Percentiles rank a stretch among this genome's conserved stretches.
Conservation (phyloP, 257 asterid species). For the Parsonsia alboflavescens region DNA sequence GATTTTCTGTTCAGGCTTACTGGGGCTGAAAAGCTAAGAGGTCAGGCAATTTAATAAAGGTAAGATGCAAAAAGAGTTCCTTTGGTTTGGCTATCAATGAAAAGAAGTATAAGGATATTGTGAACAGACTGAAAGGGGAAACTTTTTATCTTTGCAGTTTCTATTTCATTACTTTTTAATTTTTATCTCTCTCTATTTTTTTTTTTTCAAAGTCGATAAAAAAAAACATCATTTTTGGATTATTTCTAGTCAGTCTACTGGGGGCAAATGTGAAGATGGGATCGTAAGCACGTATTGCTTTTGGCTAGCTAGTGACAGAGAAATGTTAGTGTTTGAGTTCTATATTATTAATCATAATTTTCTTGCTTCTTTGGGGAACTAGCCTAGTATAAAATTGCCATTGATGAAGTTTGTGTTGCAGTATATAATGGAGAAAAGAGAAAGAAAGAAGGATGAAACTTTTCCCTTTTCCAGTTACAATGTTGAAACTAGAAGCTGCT, state of each 20-base stretch:
- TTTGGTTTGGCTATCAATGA: not conserved
- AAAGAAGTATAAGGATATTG: not conserved
- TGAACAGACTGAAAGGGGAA: not conserved
- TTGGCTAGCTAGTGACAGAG: not conserved
- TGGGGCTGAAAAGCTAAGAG: not conserved
- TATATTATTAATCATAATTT: not conserved
- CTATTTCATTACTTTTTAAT: not conserved
- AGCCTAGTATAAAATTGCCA: not conserved
- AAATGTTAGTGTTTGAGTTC: not conserved
- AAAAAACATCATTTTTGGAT: not conserved
- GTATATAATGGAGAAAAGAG: not conserved
- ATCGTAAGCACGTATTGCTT: not conserved
- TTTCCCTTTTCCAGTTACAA: not conserved
- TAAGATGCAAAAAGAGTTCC: not conserved
- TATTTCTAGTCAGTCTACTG: not conserved
- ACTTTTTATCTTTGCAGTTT: not conserved
- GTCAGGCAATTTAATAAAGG: not conserved
- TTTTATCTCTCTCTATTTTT: not conserved
- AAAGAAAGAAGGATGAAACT: not conserved
- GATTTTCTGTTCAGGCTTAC: not conserved
- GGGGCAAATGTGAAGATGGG: not conserved
- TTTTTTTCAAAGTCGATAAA: not conserved
- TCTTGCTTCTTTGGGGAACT: not conserved
- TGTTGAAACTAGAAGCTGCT: not conserved
- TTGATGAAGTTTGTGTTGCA: not conserved